These are phyloP conservation scores for Gossypium longicalyx DNA, from an alignment of 345 rosid genomes.

Conservation along the genomic window DNA sequence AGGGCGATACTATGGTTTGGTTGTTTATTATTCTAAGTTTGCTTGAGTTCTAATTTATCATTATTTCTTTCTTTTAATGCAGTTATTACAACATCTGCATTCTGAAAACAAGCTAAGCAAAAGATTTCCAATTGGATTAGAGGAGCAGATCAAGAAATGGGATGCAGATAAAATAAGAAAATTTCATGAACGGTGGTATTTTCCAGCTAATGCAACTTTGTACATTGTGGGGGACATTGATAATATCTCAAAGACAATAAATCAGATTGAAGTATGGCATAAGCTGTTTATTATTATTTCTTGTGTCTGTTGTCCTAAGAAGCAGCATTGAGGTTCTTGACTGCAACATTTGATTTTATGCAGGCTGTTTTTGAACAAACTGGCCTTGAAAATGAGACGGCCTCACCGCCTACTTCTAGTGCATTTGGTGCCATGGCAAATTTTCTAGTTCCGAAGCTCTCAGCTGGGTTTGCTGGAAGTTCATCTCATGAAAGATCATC, in stretches of 20 bases:
- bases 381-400: conserved; percentile 51
- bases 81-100: conserved; percentile 94
- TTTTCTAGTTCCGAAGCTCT: conserved; percentile 94
- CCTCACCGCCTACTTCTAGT: conserved; percentile 52
- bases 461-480: conserved; percentile 79
- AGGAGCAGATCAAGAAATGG: conserved; percentile 98
- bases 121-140: conserved; percentile 98
- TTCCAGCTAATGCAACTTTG: conserved; percentile 93
- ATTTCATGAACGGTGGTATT: conserved; percentile 99
- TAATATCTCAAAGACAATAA: conserved; percentile 58
- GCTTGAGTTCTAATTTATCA: conserved; percentile 11
- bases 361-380: conserved; percentile 82
- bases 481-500: conserved; percentile 58
- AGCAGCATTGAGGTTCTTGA: conserved; percentile 12
- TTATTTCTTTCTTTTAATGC: conserved; percentile 24
- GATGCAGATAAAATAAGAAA: conserved; percentile 97
- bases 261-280: conserved; percentile 74
- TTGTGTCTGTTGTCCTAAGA: conserved; percentile 7
- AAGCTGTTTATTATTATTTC: conserved; percentile 14
- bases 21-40: conserved; percentile 15
- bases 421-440: conserved; percentile 99
- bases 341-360: conserved; percentile 24
- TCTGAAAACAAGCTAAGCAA: conserved; percentile 97
- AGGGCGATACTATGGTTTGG: conserved; percentile 21
- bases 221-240: conserved; percentile 94